A percentile compares a stretch with the other conserved stretches of the same genome.
phyloP scores from a whole-genome alignment of 495 filamentous ascomycete species.

The Alectoria sarmentosa region DNA sequence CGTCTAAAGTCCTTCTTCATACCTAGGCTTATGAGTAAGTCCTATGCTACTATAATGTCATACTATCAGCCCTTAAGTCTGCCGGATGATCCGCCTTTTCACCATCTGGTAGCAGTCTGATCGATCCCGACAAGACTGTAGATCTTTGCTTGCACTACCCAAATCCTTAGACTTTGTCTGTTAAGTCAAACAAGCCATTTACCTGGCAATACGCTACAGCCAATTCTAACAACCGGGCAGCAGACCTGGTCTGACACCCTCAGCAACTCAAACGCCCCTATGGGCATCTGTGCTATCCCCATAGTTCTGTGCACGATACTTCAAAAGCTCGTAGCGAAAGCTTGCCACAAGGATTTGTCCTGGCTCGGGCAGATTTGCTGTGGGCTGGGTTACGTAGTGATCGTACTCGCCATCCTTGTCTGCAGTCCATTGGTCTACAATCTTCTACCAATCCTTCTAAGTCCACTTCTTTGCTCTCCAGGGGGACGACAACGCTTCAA shows the following conservation, averaged over 20 bases:
- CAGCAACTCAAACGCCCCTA: not conserved
- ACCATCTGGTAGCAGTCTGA: not conserved
- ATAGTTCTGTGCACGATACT: not conserved
- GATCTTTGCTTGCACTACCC: not conserved
- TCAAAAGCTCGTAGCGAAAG: not conserved
- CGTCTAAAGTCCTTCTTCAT: too few species aligned
- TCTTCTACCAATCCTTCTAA: not conserved
- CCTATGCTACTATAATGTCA: not conserved
- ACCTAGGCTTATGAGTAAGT: too few species aligned
- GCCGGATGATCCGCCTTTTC: not conserved
- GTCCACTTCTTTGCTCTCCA: not conserved
- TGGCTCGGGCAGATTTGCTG: not conserved
- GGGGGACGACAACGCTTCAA: not conserved
- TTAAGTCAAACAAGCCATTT: too few species aligned
- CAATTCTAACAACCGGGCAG: not conserved
- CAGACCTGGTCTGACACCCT: not conserved
- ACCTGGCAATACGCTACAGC: not conserved
- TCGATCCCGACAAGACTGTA: not conserved
- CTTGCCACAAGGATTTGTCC: not conserved
- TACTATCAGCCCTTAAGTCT: not conserved
- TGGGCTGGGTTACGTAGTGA: not conserved
- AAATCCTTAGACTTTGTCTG: not conserved
- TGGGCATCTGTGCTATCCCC: not conserved
- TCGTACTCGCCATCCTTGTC: conserved; percentile 1
- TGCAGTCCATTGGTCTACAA: not conserved